Conservation (phyloP, 495 filamentous ascomycete genomes). For the Bacidia rubella region DNA sequence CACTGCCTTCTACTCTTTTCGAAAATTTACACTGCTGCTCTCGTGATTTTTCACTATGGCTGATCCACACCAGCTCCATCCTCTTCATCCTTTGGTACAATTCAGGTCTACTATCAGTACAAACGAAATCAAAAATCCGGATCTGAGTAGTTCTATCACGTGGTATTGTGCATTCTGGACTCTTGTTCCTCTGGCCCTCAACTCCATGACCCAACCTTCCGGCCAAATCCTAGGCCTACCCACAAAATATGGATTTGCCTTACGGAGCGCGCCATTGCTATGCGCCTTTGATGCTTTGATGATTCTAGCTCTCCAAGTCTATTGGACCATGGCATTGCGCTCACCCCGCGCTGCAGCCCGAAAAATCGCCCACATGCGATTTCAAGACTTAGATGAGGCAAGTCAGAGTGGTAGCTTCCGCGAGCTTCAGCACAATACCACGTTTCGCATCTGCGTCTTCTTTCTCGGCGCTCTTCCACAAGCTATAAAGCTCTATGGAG, state of each 20-base stretch:
- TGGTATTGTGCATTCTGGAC: conserved; percentile 6
- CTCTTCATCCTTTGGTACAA: not conserved
- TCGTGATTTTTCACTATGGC: too few species aligned
- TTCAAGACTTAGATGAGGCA: not conserved
- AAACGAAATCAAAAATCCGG: not conserved
- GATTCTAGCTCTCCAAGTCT: not conserved
- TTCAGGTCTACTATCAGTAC: not conserved
- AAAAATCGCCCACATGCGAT: not conserved
- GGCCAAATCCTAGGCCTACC: not conserved
- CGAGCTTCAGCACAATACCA: not conserved
- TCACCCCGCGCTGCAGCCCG: not conserved
- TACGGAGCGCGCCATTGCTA: not conserved
- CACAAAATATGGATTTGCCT: not conserved
- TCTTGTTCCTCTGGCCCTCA: conserved; percentile 4
- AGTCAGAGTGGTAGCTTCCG: not conserved
- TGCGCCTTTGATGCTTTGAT: not conserved
- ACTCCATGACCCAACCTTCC: conserved; percentile 5
- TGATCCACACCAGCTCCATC: too few species aligned
- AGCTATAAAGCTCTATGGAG: not conserved
- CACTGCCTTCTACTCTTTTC: too few species aligned
- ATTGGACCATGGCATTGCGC: not conserved
- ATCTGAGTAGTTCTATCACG: not conserved
- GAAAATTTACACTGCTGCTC: too few species aligned
- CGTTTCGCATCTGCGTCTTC: not conserved
- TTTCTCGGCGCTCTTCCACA: not conserved